Conservation (phyloP, 352 stramenopile genomes). For the Phytopythium boreale region DNA sequence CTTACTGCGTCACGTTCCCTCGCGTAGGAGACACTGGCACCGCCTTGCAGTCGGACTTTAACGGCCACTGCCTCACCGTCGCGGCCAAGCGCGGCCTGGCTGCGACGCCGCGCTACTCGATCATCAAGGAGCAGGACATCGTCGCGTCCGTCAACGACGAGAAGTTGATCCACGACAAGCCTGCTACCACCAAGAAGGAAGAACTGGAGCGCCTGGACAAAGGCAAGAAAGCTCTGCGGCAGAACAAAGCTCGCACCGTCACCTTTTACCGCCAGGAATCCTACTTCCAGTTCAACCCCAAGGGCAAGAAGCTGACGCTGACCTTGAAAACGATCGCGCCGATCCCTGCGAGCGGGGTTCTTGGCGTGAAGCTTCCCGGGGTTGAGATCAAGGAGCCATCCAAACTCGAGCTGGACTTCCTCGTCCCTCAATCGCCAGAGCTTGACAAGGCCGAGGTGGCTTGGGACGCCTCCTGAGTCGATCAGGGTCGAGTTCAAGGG, state of each 20-base stretch:
- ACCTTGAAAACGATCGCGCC: not conserved
- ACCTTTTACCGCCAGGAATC: slow-evolving; percentile 1
- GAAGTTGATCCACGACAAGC: not conserved
- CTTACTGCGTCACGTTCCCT: not conserved
- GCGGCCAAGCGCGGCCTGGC: not conserved
- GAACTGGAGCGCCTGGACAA: not conserved
- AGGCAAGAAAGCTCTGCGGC: not conserved
- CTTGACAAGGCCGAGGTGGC: not conserved
- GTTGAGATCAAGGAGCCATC: not conserved
- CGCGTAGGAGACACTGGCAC: not conserved
- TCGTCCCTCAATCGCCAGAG: not conserved
- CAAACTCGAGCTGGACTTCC: not conserved
- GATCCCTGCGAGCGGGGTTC: not conserved
- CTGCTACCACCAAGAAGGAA: not conserved
- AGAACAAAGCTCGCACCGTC: not conserved
- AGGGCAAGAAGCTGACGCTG: not conserved
- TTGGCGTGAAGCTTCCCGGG: not conserved
- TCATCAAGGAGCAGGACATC: slow-evolving; percentile 4
- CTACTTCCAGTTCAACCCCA: slow-evolving; percentile 1
- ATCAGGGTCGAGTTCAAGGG: not conserved
- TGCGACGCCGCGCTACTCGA: not conserved
- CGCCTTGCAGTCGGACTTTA: slow-evolving; percentile 1
- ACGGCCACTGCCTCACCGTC: not conserved
- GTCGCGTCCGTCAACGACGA: not conserved
- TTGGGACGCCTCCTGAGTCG: not conserved